Evolutionary conservation across 495 filamentous ascomycete species (phyloP), one percentile per base, ranked within the genome.

Genomic region (Penicillium goetzii): DNA sequence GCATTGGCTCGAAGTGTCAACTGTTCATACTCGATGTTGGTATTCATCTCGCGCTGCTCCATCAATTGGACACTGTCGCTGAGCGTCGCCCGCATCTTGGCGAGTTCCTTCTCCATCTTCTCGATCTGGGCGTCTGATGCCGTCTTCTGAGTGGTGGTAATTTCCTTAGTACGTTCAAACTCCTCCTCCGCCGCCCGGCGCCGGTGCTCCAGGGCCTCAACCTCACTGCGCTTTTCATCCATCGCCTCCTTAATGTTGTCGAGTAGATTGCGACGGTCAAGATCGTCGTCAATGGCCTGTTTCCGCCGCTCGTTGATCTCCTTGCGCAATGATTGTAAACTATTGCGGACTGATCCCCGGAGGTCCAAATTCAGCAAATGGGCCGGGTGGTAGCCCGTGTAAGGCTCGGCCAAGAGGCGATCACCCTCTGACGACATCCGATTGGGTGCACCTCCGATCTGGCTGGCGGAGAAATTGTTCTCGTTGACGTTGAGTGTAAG

Each of bases 21-120:
- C 71, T 97, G 94, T 72, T 97, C 94, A 70, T 94, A 97, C 89
- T 97, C 94, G 68, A 98, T 92, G 64, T 94, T 94, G 43, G 91
- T 94, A 63, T 91, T 95, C 90, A 97, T 97, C 80, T 97, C 93
- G 56, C 92, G 85, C 76, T 97, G 93, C 74, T 97, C 93, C 86
- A 96, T 90, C 56, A 96, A 74, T 76, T 97, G 92, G 59, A 97
- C 90, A 45, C 87, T 91, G 73, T 97, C 94, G n/a, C 83, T 88
- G 55, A 97, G 81, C 26, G 89, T 88, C 3, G 88, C 84, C 59
- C 93, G 84, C 92, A 97, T 96, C 80, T 92, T 92, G 45, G 91
- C 90, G 30, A 99, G 80, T 75, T 99, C 94, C 73, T 96, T 97
- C 79, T 98, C 95, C 90, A 97, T 93, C 81, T 93, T 92, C 78